These are phyloP conservation scores for Ascocoryne sarcoides DNA, from an alignment of 2,329 filamentous ascomycete genomes.

Conservation along the genomic window DNA sequence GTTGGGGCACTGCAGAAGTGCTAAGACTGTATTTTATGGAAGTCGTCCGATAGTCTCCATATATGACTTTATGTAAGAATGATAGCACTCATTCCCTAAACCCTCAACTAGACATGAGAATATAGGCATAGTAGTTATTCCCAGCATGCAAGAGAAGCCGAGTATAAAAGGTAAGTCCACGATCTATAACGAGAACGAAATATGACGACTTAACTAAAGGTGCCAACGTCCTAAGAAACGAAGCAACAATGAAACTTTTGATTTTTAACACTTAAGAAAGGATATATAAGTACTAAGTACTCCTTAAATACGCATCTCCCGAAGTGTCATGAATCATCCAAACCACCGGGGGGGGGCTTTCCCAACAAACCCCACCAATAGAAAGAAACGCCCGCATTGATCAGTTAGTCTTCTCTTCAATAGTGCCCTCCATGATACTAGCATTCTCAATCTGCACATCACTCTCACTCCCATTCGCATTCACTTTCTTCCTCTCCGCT, in stretches of 20 bases:
- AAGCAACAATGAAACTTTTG: neutral
- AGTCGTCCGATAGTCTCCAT: no score
- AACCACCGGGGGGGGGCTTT: no score
- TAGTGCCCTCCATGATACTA: neutral
- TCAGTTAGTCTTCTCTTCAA: conserved; percentile 4
- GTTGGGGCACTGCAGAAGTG: no score
- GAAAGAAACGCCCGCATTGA: neutral
- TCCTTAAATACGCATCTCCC: no score
- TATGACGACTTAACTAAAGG: no score
- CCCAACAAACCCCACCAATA: no score
- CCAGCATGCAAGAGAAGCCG: neutral
- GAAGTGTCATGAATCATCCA: no score
- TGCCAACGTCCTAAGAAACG: no score
- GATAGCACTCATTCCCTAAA: no score
- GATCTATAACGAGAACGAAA: no score
- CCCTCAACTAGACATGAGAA: neutral
- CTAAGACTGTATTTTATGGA: neutral
- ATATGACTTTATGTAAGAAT: neutral
- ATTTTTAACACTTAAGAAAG: neutral
- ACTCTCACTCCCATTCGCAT: neutral
- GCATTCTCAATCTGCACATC: conserved; percentile 8
- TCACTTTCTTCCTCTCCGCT: conserved; percentile 5
- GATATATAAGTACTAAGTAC: neutral
- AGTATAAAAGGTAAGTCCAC: no score
- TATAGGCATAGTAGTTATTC: neutral